Evolutionary conservation across 805 yeast genomes (phyloP).

Genomic region (Monosporozyma solicola): DNA sequence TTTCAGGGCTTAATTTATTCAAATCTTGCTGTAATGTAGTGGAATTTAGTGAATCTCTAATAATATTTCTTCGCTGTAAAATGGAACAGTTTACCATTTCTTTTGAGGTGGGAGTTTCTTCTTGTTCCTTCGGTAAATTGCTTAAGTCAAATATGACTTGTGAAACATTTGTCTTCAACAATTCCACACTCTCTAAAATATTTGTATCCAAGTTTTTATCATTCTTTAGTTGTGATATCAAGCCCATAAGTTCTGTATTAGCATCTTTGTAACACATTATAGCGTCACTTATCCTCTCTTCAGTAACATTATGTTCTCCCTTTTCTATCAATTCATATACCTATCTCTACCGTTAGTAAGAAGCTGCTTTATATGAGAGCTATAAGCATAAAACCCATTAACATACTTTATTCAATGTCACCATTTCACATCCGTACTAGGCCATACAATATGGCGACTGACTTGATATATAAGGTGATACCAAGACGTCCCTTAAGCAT

Average conservation of each 20-base stretch:
- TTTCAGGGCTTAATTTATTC: not conserved
- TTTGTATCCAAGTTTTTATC: conserved; percentile 10
- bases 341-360: conserved; percentile 17
- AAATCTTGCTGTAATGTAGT: not conserved
- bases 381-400: not conserved
- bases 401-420: not conserved
- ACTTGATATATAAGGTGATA: not conserved
- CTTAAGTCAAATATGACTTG: conserved; percentile 24
- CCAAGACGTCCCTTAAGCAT: not conserved
- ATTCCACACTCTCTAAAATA: conserved; percentile 25
- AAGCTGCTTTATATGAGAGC: not conserved
- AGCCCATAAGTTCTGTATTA: conserved; percentile 3
- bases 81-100: not conserved
- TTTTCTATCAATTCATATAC: conserved; percentile 43
- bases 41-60: not conserved
- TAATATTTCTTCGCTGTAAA: not conserved
- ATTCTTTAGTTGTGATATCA: conserved; percentile 6
- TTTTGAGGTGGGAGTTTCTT: not conserved
- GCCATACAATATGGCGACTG: not conserved
- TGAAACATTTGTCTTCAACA: conserved; percentile 26
- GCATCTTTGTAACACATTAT: conserved; percentile 5
- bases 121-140: not conserved
- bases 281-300: conserved; percentile 30
- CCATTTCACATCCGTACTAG: not conserved
- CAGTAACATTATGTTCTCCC: conserved; percentile 42